A percentile compares a stretch with the other conserved stretches of the same genome.
Evolutionary conservation across 495 filamentous ascomycete species (phyloP).

Genomic region (Rhypophila decipiens): DNA sequence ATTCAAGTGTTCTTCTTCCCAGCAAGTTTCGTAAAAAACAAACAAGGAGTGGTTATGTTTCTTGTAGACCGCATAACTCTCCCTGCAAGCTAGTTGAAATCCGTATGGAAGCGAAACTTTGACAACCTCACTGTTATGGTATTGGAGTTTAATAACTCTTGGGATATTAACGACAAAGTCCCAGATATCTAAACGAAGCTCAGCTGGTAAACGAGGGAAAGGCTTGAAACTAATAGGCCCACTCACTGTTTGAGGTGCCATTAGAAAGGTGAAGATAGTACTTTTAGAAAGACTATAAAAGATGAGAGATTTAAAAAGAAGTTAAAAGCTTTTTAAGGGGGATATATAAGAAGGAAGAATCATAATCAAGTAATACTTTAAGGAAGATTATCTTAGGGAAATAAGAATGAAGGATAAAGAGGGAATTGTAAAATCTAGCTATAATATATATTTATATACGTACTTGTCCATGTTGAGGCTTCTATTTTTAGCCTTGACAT

Average conservation of each 20-base stretch:
- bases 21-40: background rate
- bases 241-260: background rate
- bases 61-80: conserved; percentile 1
- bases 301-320: too few species aligned
- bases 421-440: too few species aligned
- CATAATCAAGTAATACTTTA: too few species aligned
- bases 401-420: too few species aligned
- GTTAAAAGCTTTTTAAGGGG: too few species aligned
- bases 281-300: too few species aligned
- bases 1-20: background rate
- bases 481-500: too few species aligned
- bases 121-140: background rate
- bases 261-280: background rate
- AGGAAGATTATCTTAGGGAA: too few species aligned
- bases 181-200: background rate
- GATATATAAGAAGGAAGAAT: too few species aligned
- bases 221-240: background rate
- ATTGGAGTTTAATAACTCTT: background rate
- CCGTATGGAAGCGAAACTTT: background rate
- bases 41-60: background rate
- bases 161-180: background rate
- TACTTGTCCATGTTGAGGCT: too few species aligned
- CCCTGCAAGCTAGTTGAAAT: background rate
- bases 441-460: too few species aligned
- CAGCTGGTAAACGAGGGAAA: background rate